Conservation (phyloP, 1,139 yeast genomes). For the Debaryomyces sp. region DNA sequence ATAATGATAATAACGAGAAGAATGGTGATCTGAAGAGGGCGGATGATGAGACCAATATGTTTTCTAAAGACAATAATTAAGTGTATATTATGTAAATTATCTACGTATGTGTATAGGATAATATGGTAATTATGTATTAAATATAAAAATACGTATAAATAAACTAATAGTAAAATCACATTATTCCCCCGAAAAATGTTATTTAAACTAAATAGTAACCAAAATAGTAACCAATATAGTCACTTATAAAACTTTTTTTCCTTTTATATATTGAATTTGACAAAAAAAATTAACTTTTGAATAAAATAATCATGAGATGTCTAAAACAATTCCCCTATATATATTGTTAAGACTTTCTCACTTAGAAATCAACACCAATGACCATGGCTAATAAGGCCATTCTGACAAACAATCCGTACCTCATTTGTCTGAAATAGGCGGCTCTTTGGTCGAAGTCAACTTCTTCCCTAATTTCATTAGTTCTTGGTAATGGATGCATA, state of each 20-base stretch:
- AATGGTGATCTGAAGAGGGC: conserved; percentile 11
- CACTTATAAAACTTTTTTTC: conserved; percentile 5
- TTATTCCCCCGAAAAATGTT: conserved; percentile 17
- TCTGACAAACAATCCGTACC: conserved; percentile 96
- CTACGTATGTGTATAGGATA: conserved; percentile 1
- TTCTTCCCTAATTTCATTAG: conserved; percentile 94
- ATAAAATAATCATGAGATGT: neutral
- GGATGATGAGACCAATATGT: conserved; percentile 29
- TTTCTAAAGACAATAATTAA: conserved; percentile 24
- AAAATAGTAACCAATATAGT: neutral
- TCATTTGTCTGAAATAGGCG: conserved; percentile 99
- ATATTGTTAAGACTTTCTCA: conserved; percentile 3
- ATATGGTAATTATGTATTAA: conserved; percentile 1
- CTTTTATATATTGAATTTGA: conserved; percentile 1
- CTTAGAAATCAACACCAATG: conserved; percentile 73
- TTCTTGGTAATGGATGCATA: conserved; percentile 99
- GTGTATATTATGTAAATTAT: conserved; percentile 7
- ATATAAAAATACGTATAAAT: neutral
- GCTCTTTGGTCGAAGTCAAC: conserved; percentile 99
- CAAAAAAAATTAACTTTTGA: neutral
- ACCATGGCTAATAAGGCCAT: conserved; percentile 99
- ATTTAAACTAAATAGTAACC: neutral
- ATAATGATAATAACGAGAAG: conserved; percentile 7
- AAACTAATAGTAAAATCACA: conserved; percentile 4
- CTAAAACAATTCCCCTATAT: conserved; percentile 16